These are phyloP conservation scores for Cyberlindnera mrakii DNA, from an alignment of 805 yeast genomes.

Conservation along the genomic window DNA sequence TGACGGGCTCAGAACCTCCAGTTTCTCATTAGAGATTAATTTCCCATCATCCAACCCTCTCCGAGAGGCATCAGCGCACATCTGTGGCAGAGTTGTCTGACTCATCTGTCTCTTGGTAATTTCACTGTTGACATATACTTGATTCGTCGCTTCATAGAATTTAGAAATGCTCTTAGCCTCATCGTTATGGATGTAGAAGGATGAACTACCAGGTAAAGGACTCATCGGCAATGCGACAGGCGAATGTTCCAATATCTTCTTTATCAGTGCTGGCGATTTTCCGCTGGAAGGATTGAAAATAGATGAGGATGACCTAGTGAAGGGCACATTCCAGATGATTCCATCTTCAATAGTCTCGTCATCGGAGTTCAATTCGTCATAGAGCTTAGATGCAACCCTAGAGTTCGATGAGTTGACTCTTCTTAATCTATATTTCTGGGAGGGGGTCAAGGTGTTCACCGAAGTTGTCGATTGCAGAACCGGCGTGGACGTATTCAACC, in stretches of 20 bases:
- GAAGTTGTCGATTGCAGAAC: conserved; percentile 10
- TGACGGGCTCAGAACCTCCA: conserved; percentile 38
- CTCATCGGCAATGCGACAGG: conserved; percentile 35
- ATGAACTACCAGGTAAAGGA: conserved; percentile 39
- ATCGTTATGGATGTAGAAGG: conserved; percentile 13
- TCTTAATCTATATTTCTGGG: conserved; percentile 35
- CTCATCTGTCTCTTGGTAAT: conserved; percentile 14
- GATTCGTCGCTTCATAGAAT: conserved; percentile 19
- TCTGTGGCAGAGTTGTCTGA: conserved; percentile 28
- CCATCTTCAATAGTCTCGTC: conserved; percentile 32
- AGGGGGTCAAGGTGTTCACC: conserved; percentile 30
- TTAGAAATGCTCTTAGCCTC: conserved; percentile 21
- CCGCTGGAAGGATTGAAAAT: conserved; percentile 21
- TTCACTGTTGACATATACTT: conserved; percentile 12
- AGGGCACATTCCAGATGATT: conserved; percentile 48
- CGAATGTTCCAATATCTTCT: conserved; percentile 17
- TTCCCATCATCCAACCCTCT: conserved; percentile 51
- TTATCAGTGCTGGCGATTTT: conserved; percentile 18
- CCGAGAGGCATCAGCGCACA: conserved; percentile 30
- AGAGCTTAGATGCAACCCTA: conserved; percentile 23
- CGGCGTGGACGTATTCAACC: conserved; percentile 3
- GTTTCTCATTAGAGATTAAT: conserved; percentile 40
- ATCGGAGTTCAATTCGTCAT: conserved; percentile 31
- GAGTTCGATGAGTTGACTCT: conserved; percentile 30
- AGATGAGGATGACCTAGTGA: conserved; percentile 28